Evolutionary conservation across 176 grass and related monocot species (phyloP), one percentile per base, ranked within the genome.

Genomic region (Aegilops sharonensis): DNA sequence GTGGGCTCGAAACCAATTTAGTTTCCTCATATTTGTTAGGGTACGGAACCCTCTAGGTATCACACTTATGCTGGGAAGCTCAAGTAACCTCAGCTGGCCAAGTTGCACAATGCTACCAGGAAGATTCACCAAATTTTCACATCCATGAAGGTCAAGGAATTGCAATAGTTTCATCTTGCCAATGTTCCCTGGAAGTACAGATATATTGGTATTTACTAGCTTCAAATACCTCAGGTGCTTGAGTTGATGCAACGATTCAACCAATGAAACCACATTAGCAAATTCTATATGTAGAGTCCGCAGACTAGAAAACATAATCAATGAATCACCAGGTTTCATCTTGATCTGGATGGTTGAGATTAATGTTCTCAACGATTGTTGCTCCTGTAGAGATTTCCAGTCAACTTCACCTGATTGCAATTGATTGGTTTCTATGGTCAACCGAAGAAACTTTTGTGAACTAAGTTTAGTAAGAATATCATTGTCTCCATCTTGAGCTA

Each of bases 151-250:
- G 7, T 0, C 0, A 65, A 87, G 66, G n/a, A 69, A 56, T 21
- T 77, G 77, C 30, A 91, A 37, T 47, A 85, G 63, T 77, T 47
- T 91, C 47, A 88, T 42, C 34, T 36, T 68, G 0, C 24, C 63
- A 18, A 91, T 69, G 13, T 30, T 56, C 25, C 64, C 29, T 8
- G 78, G 85, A 0, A 91, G 48, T 39, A 5, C 54, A 9, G 77
- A 69, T 64, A 54, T 81, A 18, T 66, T 15, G 6, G 57, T 67
- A 2, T 3, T 0, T 29, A 29, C 7, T 45, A 87, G 12, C 6
- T 24, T 27, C 5, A 88, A 60, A 24, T 84, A 86, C n/a, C 85
- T 87, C 27, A 91, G 43, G 50, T 91, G 85, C 52, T 87, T 84
- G 29, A 91, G 89, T 36, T 64, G 14, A n/a, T 25, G 25, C 23